Percentiles rank a stretch among this genome's conserved stretches.
Conservation (phyloP, 441 rosid genomes). For the Gossypium laxum region DNA sequence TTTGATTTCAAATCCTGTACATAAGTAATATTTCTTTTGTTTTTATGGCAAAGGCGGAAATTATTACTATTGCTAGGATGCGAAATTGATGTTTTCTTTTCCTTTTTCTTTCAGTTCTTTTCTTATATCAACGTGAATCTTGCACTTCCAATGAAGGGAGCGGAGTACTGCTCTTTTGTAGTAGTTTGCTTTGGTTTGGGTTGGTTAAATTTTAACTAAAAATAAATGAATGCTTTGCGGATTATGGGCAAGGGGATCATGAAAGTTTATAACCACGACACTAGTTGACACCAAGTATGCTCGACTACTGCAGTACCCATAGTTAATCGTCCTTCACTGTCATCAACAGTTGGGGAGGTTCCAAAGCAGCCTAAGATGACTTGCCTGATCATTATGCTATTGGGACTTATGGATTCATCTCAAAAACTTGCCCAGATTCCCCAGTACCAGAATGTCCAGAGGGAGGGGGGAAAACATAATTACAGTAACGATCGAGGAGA, state of each 20-base stretch:
- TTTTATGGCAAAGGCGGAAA: neutral
- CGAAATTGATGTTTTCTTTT: neutral
- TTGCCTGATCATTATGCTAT: neutral
- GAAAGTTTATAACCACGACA: slow-evolving; percentile 67
- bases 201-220: neutral
- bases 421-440: neutral
- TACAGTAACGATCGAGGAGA: neutral
- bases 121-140: neutral
- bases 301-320: neutral
- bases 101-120: neutral
- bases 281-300: neutral
- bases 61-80: neutral
- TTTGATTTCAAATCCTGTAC: neutral
- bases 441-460: neutral
- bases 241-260: slow-evolving; percentile 66
- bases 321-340: neutral
- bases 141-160: neutral
- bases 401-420: neutral
- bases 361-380: neutral
- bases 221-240: slow-evolving; percentile 49
- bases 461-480: neutral
- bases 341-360: neutral
- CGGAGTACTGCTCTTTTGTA: neutral
- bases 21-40: neutral
- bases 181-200: neutral